Percentiles rank a stretch among this genome's conserved stretches.
These are phyloP conservation scores for Suillus decipiens DNA, from an alignment of 768 basidiomycete species.

Conservation along the genomic window DNA sequence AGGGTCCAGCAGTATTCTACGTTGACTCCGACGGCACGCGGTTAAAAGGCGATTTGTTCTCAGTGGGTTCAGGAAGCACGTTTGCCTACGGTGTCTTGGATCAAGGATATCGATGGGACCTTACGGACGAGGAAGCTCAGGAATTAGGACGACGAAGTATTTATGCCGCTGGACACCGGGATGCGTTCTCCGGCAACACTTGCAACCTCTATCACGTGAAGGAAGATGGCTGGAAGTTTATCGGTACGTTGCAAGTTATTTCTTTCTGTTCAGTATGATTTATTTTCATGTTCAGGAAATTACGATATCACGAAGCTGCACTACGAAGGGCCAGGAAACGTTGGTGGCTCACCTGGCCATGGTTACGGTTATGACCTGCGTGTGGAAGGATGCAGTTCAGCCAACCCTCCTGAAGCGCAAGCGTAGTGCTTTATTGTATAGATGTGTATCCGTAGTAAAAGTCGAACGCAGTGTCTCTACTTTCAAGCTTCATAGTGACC, in stretches of 20 bases:
- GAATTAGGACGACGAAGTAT: constrained; percentile 93
- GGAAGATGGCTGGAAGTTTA: constrained; percentile 94
- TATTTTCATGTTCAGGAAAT: constrained; percentile 73
- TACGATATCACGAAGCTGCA: constrained; percentile 91
- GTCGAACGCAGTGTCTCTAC: background rate
- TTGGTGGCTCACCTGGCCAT: constrained; percentile 58
- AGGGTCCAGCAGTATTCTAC: constrained; percentile 95
- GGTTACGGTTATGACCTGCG: constrained; percentile 85
- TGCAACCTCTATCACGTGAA: constrained; percentile 96
- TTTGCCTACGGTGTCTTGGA: constrained; percentile 99
- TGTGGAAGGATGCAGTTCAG: constrained; percentile 55
- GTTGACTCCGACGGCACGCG: constrained; percentile 97
- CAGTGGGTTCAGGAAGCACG: constrained; percentile 96
- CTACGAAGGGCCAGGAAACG: constrained; percentile 82
- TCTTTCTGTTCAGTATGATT: constrained; percentile 14
- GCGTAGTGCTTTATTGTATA: constrained; percentile 22
- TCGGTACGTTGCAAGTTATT: constrained; percentile 55
- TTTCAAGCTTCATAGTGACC: background rate
- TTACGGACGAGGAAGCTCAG: constrained; percentile 90
- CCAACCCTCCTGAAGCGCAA: constrained; percentile 44
- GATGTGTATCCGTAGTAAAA: constrained; percentile 23
- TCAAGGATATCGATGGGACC: constrained; percentile 92
- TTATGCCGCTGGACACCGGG: constrained; percentile 95
- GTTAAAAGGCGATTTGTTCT: constrained; percentile 96
- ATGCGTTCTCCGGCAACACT: constrained; percentile 94